Conservation (phyloP, 176 grass and related monocot genomes). For the Musa schizocarpa region DNA sequence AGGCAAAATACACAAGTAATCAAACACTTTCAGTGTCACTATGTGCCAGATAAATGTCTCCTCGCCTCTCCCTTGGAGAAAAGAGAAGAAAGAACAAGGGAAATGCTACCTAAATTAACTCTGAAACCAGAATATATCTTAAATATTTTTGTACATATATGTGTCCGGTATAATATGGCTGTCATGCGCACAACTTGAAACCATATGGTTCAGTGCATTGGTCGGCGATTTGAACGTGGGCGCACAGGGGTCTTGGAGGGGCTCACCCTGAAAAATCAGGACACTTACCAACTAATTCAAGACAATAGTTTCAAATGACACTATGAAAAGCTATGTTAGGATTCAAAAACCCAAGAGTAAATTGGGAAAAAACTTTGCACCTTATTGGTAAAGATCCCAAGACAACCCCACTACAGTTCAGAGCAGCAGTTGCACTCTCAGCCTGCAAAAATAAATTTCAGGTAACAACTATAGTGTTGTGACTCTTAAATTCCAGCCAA, state of each 20-base stretch:
- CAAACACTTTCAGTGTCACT: too few species aligned
- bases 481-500: not conserved
- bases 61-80: too few species aligned
- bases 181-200: not conserved
- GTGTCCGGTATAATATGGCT: too few species aligned
- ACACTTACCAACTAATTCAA: too few species aligned
- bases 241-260: slow-evolving; percentile 18
- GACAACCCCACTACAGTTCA: slow-evolving; percentile 21
- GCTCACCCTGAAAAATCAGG: slow-evolving; percentile 13
- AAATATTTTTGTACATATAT: too few species aligned
- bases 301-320: not conserved
- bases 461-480: not conserved
- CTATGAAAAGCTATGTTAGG: not conserved
- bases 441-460: slow-evolving; percentile 1
- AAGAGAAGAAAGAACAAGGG: too few species aligned
- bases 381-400: slow-evolving; percentile 21
- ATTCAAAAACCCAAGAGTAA: not conserved
- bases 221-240: not conserved
- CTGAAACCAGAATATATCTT: too few species aligned
- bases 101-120: too few species aligned
- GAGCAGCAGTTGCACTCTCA: slow-evolving; percentile 20
- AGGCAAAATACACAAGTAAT: too few species aligned
- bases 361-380: not conserved
- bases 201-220: not conserved
- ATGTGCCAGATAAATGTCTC: too few species aligned